A percentile compares a stretch with the other conserved stretches of the same genome.
These are phyloP conservation scores for Ananas comosus DNA, from an alignment of 176 grass and related monocot species.

Conservation along the genomic window DNA sequence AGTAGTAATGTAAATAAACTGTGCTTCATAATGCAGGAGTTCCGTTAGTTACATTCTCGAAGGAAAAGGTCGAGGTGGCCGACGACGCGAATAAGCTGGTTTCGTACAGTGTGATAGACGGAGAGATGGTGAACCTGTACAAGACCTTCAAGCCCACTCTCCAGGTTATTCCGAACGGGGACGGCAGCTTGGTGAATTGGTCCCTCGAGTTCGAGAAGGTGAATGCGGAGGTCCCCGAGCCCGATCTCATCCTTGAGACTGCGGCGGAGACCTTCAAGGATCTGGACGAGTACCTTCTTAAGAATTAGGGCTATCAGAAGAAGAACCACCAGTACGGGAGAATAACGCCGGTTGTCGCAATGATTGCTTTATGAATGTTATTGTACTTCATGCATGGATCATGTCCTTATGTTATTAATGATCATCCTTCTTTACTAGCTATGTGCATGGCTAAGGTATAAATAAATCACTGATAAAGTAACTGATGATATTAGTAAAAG, in stretches of 20 bases:
- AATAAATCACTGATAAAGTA: too few species aligned
- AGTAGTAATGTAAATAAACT: too few species aligned
- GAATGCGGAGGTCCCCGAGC: conserved; percentile 52
- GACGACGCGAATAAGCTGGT: conserved; percentile 66
- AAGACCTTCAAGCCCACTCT: conserved; percentile 65
- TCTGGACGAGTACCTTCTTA: conserved; percentile 74
- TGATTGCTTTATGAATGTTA: too few species aligned
- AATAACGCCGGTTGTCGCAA: too few species aligned
- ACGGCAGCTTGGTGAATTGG: conserved; percentile 46
- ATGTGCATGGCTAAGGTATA: too few species aligned
- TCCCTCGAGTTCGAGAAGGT: conserved; percentile 59
- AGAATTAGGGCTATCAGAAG: conserved; percentile 31
- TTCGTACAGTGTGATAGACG: conserved; percentile 70
- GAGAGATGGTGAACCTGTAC: conserved; percentile 54
- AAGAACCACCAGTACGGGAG: neutral
- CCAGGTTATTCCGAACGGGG: conserved; percentile 31
- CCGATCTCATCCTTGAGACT: conserved; percentile 55
- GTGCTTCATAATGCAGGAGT: conserved; percentile 24
- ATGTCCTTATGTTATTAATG: too few species aligned
- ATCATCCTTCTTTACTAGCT: too few species aligned
- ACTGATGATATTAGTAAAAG: too few species aligned
- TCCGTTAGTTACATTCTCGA: conserved; percentile 61
- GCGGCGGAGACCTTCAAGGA: conserved; percentile 58
- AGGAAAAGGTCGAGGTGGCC: conserved; percentile 71
- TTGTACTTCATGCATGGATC: too few species aligned